Base-by-base conservation (phyloP, 2,329 filamentous ascomycete genomes). In the Pochonia chlamydosporia region DNA sequence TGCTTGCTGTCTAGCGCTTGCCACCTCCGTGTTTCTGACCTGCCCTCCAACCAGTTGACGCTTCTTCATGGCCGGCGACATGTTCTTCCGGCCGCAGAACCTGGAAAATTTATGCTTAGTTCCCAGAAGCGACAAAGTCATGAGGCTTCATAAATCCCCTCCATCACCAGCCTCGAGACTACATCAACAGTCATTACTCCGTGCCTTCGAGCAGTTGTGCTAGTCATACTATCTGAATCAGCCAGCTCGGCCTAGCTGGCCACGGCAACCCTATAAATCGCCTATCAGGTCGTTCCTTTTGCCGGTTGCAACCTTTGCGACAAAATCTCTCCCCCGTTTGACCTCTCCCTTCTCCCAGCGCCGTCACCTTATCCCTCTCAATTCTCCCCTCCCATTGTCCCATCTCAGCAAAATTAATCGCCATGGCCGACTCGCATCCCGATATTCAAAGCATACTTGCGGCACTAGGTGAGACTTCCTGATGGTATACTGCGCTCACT, bases 371-470 rank as follows among this genome's bases (percentile, higher is more conserved):
- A 18, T 39, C 7, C 35, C 35, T 4, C 10, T 36, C 16, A n/a
- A 28, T 16, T 18, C 33, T n/a, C 16, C 11, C 1, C 35, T 35
- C 14, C 20, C 9, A 10, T 25, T 41, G 8, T 10, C 16, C 31
- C 3, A 9, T 36, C 16, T 18, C 16, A 7, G 14, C 11, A 5
- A 7, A 40, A n/a, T 14, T 4, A 13, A 14, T 39, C 23, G 47
- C 43, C 40, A 71, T 71, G 67, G 63, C 67, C 35, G 66, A 70
- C 40, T 56, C 64, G 39, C 63, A 65, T 39, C 66, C 65, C 42
- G 64, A 68, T 47, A 71, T 72, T 48, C 65, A 73, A 57, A 72
- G 70, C 51, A 73, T 75, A 49, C 63, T 75, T 53, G 72, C 72
- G 48, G 72, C 72, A 51, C 64, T 75, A 47, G 72, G 72, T 75